These are phyloP conservation scores for Esteya vermicola DNA, from an alignment of 2,329 filamentous ascomycete genomes.

Conservation along the genomic window DNA sequence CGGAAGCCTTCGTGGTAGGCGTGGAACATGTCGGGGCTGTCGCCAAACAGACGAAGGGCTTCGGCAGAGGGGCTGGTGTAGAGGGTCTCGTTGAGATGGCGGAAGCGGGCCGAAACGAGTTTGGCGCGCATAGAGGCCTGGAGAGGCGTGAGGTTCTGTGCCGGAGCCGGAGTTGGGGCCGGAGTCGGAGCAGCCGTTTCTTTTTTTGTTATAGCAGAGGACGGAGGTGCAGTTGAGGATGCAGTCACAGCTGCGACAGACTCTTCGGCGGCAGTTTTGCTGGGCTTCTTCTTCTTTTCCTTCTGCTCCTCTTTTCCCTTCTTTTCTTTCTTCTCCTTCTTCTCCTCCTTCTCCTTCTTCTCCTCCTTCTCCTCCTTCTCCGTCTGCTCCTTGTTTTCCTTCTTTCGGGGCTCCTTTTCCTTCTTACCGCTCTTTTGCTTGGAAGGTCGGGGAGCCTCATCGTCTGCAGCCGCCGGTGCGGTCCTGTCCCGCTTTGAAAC, in stretches of 20 bases:
- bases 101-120: slow-evolving; percentile 87
- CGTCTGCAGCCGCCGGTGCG: too few species aligned
- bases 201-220: too few species aligned
- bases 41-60: slow-evolving; percentile 68
- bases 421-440: slow-evolving; percentile 4
- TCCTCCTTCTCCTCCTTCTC: slow-evolving; percentile 12
- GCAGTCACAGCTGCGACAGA: too few species aligned
- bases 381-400: not conserved
- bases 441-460: too few species aligned
- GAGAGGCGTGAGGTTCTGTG: slow-evolving; percentile 59
- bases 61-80: slow-evolving; percentile 83
- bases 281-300: not conserved
- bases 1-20: slow-evolving; percentile 97
- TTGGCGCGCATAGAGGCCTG: slow-evolving; percentile 93
- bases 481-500: too few species aligned
- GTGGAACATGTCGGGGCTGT: slow-evolving; percentile 82
- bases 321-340: slow-evolving; percentile 8
- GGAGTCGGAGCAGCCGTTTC: not conserved
- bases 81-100: slow-evolving; percentile 90
- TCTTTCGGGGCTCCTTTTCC: not conserved
- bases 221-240: too few species aligned
- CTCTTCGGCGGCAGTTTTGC: not conserved
- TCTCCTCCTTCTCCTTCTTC: slow-evolving; percentile 7
- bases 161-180: slow-evolving; percentile 4
- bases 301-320: slow-evolving; percentile 7